A percentile compares a stretch with the other conserved stretches of the same genome.
Conservation (phyloP, 768 basidiomycete genomes). For the Kockovaella imperatae region DNA sequence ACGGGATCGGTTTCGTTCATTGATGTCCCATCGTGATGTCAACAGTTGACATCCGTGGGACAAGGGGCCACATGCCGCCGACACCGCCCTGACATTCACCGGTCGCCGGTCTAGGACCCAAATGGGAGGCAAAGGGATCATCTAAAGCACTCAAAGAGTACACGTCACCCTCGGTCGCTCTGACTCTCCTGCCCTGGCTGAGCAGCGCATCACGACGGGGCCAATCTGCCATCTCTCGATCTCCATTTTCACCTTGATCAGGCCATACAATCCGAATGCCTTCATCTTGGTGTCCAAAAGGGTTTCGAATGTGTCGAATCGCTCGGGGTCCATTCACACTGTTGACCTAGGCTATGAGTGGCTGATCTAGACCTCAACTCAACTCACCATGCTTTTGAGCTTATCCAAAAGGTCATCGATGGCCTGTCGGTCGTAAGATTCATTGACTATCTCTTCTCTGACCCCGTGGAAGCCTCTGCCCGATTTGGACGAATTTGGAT, state of each 20-base stretch:
- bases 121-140: not conserved
- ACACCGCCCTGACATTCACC: not conserved
- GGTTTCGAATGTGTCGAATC: conserved; percentile 14
- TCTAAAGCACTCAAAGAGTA: not conserved
- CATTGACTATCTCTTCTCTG: conserved; percentile 5
- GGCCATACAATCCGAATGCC: conserved; percentile 13
- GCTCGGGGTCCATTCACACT: not conserved
- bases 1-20: not conserved
- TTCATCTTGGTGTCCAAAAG: conserved; percentile 6
- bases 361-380: not conserved
- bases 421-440: not conserved
- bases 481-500: not conserved
- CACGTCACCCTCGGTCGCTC: not conserved
- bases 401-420: conserved; percentile 1
- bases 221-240: conserved; percentile 12
- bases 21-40: not conserved
- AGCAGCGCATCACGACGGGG: conserved; percentile 7
- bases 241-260: not conserved
- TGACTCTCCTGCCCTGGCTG: conserved; percentile 6
- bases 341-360: not conserved
- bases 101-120: not conserved
- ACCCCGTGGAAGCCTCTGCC: conserved; percentile 6
- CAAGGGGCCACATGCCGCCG: not conserved
- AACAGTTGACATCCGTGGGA: not conserved
- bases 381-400: conserved; percentile 5